Evolutionary conservation across 805 yeast genomes (phyloP).

Genomic region (Barnettozyma botsteinii): DNA sequence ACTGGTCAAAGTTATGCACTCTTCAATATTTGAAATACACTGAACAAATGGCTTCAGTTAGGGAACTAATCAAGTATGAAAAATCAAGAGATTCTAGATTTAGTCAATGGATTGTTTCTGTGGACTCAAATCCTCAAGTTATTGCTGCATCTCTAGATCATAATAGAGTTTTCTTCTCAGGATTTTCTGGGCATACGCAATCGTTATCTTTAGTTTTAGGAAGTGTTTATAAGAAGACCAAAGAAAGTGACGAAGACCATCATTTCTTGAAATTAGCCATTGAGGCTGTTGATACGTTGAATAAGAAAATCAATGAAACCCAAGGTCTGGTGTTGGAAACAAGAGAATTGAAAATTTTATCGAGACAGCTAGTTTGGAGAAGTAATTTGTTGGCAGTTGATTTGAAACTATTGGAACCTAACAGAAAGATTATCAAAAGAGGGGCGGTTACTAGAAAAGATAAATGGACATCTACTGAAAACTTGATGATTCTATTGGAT

Average conservation of each 20-base stretch:
- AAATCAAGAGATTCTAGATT: conserved; percentile 37
- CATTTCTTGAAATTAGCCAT: conserved; percentile 47
- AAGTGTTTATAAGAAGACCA: conserved; percentile 49
- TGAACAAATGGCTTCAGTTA: conserved; percentile 52
- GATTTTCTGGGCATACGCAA: conserved; percentile 49
- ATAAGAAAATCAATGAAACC: conserved; percentile 53
- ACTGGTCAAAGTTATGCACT: conserved; percentile 59
- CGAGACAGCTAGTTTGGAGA: conserved; percentile 51
- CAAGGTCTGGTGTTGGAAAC: conserved; percentile 57
- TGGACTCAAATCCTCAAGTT: conserved; percentile 44
- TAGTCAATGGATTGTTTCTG: conserved; percentile 50
- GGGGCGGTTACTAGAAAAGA: conserved; percentile 61
- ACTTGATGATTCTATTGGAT: conserved; percentile 56
- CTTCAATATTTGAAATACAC: conserved; percentile 55
- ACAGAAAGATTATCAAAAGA: conserved; percentile 49
- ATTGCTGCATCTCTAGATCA: conserved; percentile 38
- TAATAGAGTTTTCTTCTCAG: conserved; percentile 51
- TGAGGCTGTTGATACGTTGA: conserved; percentile 47
- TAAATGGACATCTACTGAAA: conserved; percentile 50
- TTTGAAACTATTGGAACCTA: conserved; percentile 45
- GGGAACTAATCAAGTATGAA: conserved; percentile 47
- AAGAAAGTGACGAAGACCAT: conserved; percentile 45
- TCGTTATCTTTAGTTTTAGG: conserved; percentile 56
- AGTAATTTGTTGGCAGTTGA: conserved; percentile 38
- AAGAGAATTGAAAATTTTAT: conserved; percentile 47